Percentiles rank a stretch among this genome's conserved stretches.
These are phyloP conservation scores for Zygoascus sp. DNA, from an alignment of 1,139 yeast genomes.

Conservation along the genomic window DNA sequence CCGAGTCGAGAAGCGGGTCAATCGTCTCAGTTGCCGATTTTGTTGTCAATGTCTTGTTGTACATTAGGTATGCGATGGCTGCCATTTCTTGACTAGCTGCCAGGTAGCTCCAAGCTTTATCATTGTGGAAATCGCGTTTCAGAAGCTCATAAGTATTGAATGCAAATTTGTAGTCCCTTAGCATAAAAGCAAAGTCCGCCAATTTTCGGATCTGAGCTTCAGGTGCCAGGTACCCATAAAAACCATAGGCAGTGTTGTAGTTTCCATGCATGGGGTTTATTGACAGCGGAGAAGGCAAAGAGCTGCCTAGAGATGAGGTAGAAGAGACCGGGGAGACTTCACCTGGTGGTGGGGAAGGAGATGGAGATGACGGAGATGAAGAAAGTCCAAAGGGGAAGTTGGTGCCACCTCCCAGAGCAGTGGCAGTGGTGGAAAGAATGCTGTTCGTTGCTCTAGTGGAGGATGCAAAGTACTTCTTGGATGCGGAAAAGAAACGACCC, in stretches of 20 bases:
- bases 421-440: conserved; percentile 19
- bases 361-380: conserved; percentile 16
- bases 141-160: conserved; percentile 78
- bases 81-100: conserved; percentile 90
- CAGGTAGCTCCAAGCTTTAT: conserved; percentile 76
- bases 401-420: conserved; percentile 20
- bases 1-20: conserved; percentile 63
- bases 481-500: conserved; percentile 66
- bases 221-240: conserved; percentile 56
- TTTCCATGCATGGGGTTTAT: conserved; percentile 21
- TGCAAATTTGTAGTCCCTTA: conserved; percentile 83
- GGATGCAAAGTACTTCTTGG: conserved; percentile 52
- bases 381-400: conserved; percentile 34
- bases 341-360: conserved; percentile 15
- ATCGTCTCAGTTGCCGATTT: conserved; percentile 57
- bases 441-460: conserved; percentile 28
- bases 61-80: conserved; percentile 65
- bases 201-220: conserved; percentile 76
- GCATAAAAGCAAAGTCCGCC: conserved; percentile 89
- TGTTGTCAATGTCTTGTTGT: conserved; percentile 51
- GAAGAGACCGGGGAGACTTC: conserved; percentile 12
- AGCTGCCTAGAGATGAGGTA: conserved; percentile 11
- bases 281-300: conserved; percentile 24
- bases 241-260: conserved; percentile 46
- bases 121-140: conserved; percentile 71